Percentiles rank a stretch among this genome's conserved stretches.
Evolutionary conservation across 371 early-diverging fungal species (phyloP).

Genomic region (Batkoa obscura): DNA sequence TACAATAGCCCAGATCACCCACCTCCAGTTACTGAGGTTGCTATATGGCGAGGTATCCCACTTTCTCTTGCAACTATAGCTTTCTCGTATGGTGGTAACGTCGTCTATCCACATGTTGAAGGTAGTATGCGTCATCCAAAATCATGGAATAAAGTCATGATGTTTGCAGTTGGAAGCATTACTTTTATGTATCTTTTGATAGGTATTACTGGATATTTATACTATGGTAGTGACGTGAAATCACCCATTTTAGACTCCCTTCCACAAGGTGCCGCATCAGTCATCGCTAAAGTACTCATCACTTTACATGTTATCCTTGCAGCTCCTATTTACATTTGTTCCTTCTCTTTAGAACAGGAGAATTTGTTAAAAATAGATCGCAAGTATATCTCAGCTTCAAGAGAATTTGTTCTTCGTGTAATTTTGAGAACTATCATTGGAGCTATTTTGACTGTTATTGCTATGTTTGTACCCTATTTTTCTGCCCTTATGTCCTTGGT

Average conservation of each 20-base stretch:
- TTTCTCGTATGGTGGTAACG: slow-evolving; percentile 64
- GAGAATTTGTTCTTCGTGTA: slow-evolving; percentile 32
- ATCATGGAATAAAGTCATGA: slow-evolving; percentile 47
- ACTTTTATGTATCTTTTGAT: slow-evolving; percentile 54
- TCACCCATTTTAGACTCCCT: slow-evolving; percentile 60
- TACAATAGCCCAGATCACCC: not conserved
- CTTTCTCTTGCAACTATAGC: slow-evolving; percentile 34
- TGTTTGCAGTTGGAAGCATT: slow-evolving; percentile 42
- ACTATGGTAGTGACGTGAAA: slow-evolving; percentile 44
- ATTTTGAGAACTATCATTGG: slow-evolving; percentile 30
- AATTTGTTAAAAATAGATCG: not conserved
- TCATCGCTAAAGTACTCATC: slow-evolving; percentile 48
- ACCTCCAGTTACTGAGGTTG: not conserved
- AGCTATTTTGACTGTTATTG: slow-evolving; percentile 26
- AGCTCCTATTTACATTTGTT: slow-evolving; percentile 58
- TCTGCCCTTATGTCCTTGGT: slow-evolving; percentile 59
- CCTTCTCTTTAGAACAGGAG: slow-evolving; percentile 19
- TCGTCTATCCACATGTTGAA: slow-evolving; percentile 70
- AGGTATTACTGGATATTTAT: slow-evolving; percentile 56
- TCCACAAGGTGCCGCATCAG: slow-evolving; percentile 36
- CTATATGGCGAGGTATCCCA: slow-evolving; percentile 13
- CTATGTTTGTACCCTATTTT: slow-evolving; percentile 61
- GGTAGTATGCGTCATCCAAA: slow-evolving; percentile 63
- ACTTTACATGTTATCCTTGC: slow-evolving; percentile 65
- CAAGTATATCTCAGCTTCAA: slow-evolving; percentile 4